Conservation (phyloP, 2,329 filamentous ascomycete genomes). For the Sarocladium strictum region DNA sequence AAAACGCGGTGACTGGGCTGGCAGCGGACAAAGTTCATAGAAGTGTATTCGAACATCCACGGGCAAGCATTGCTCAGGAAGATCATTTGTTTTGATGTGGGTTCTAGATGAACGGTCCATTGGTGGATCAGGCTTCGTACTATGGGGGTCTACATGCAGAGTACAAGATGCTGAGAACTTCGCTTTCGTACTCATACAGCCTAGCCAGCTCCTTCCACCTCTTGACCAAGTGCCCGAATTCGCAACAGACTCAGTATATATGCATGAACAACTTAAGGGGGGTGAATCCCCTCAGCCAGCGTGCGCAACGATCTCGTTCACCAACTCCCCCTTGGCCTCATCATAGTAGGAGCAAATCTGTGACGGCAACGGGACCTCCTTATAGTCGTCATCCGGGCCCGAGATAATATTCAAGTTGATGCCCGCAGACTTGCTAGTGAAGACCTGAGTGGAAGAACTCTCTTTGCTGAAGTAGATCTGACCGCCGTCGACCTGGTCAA, state of each 20-base stretch:
- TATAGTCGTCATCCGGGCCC: conserved; percentile 71
- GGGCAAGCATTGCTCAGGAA: background rate
- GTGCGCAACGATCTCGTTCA: conserved; percentile 95
- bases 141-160: background rate
- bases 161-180: background rate
- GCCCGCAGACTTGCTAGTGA: conserved; percentile 79
- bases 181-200: background rate
- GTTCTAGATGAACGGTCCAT: background rate
- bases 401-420: conserved; percentile 82
- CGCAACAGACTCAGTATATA: background rate
- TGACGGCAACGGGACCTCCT: conserved; percentile 80
- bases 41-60: background rate
- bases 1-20: background rate
- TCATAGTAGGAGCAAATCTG: conserved; percentile 79
- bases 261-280: background rate
- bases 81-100: background rate
- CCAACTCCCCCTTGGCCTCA: conserved; percentile 62
- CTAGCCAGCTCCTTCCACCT: background rate
- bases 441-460: conserved; percentile 72
- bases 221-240: background rate
- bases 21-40: background rate
- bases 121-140: background rate
- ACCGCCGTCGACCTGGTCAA: conserved; percentile 91
- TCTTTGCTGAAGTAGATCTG: conserved; percentile 81
- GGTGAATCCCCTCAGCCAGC: conserved; percentile 55